These are phyloP conservation scores for Boechera divaricarpa DNA, from an alignment of 345 rosid genomes.

Conservation along the genomic window DNA sequence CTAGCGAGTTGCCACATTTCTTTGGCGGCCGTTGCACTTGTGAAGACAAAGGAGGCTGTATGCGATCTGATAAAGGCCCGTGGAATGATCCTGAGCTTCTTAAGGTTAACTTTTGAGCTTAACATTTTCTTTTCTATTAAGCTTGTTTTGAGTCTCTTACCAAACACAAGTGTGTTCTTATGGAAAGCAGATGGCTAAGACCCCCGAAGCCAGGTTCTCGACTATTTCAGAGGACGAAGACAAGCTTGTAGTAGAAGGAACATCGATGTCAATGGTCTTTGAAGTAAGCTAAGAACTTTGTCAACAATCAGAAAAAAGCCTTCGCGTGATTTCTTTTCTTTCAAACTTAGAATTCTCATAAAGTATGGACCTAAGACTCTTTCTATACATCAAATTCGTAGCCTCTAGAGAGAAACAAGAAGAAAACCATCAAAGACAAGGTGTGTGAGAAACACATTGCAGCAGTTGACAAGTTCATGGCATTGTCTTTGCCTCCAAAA, in stretches of 20 bases:
- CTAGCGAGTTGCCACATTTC: conserved; percentile 93
- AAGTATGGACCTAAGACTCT: neutral
- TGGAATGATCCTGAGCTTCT: conserved; percentile 89
- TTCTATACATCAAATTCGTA: neutral
- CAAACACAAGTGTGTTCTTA: neutral
- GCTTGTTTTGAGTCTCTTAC: neutral
- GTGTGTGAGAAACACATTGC: conserved; percentile 43
- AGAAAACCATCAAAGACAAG: conserved; percentile 19
- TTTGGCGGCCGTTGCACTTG: conserved; percentile 92
- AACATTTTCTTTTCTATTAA: neutral
- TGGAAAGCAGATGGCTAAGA: conserved; percentile 59
- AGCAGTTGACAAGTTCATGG: conserved; percentile 55
- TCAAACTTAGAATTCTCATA: neutral
- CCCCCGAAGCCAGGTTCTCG: conserved; percentile 58
- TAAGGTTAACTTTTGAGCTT: conserved; percentile 55
- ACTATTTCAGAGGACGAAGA: conserved; percentile 54
- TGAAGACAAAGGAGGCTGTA: conserved; percentile 91
- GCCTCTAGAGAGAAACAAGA: conserved; percentile 41
- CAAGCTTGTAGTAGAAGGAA: conserved; percentile 27
- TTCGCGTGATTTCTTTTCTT: neutral
- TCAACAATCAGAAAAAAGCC: neutral
- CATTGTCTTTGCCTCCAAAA: conserved; percentile 48
- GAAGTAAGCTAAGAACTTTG: conserved; percentile 36
- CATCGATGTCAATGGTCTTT: conserved; percentile 24
- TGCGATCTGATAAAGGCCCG: conserved; percentile 96